Evolutionary conservation across 805 yeast species (phyloP).

Genomic region (Wickerhamomyces ciferrii): DNA sequence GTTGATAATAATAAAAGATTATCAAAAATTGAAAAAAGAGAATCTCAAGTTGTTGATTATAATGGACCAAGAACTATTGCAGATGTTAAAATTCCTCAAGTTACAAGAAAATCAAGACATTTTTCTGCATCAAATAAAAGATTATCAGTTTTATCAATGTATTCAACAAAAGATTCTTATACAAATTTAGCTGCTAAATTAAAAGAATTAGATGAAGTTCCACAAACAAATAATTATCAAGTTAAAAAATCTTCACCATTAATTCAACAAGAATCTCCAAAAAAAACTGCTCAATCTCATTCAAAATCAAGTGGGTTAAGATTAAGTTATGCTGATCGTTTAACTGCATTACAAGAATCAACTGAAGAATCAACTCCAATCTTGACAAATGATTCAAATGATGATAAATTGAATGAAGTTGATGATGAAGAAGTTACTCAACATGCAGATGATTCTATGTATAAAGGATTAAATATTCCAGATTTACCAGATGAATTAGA

Average conservation of each 20-base stretch:
- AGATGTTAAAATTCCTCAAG: conserved; percentile 64
- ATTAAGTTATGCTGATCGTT: conserved; percentile 34
- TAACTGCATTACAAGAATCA: conserved; percentile 16
- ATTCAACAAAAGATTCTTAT: conserved; percentile 63
- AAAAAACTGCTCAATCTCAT: conserved; percentile 6
- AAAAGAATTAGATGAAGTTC: conserved; percentile 18
- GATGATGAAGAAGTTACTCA: not conserved
- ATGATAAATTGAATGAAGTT: conserved; percentile 6
- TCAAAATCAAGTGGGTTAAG: conserved; percentile 21
- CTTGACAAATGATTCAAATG: not conserved
- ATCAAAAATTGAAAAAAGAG: conserved; percentile 10
- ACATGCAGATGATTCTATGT: conserved; percentile 3
- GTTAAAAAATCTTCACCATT: conserved; percentile 1
- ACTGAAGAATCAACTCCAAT: not conserved
- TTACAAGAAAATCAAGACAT: conserved; percentile 60
- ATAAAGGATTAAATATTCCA: conserved; percentile 15
- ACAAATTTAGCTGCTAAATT: conserved; percentile 47
- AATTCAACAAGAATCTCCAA: conserved; percentile 17
- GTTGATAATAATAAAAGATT: conserved; percentile 20
- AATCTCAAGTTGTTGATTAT: conserved; percentile 9
- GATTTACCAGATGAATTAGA: conserved; percentile 17
- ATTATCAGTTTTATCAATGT: conserved; percentile 64
- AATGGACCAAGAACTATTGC: conserved; percentile 46
- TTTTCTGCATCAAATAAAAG: conserved; percentile 62
- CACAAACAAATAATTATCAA: conserved; percentile 13